These are phyloP conservation scores for Pneumocystis sp. DNA, from an alignment of 1,139 yeast species.

Conservation along the genomic window DNA sequence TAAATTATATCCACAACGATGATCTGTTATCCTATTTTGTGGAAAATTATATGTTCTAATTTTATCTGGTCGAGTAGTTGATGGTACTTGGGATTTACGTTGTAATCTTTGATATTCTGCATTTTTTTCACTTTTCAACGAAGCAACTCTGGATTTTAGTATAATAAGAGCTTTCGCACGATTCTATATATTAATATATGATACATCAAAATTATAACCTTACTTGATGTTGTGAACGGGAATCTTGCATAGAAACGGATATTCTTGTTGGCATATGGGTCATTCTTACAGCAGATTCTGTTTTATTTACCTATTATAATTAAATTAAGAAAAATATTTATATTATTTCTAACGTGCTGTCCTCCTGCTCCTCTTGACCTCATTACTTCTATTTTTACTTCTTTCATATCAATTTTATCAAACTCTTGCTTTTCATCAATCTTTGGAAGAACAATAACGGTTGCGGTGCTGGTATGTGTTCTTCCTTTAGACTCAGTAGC, in stretches of 20 bases:
- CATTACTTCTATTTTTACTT: conserved; percentile 86
- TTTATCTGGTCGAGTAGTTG: conserved; percentile 85
- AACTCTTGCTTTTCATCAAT: conserved; percentile 36
- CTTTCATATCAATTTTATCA: conserved; percentile 70
- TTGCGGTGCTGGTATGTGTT: conserved; percentile 90
- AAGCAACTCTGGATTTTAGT: conserved; percentile 71
- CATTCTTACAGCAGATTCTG: conserved; percentile 89
- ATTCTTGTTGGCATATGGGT: conserved; percentile 89
- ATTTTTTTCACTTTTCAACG: conserved; percentile 52
- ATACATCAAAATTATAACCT: conserved; percentile 25
- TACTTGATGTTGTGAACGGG: conserved; percentile 85
- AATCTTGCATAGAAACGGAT: conserved; percentile 82
- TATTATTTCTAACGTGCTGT: conserved; percentile 50
- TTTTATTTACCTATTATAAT: conserved; percentile 42
- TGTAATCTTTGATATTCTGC: conserved; percentile 50
- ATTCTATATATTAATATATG: neutral
- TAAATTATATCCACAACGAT: conserved; percentile 64
- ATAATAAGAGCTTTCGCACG: conserved; percentile 76
- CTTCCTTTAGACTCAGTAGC: conserved; percentile 88
- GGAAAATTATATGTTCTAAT: conserved; percentile 86
- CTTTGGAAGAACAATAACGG: conserved; percentile 85
- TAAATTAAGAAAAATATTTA: neutral
- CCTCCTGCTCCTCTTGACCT: conserved; percentile 97
- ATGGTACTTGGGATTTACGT: conserved; percentile 69
- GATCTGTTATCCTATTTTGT: conserved; percentile 87